Percentiles rank a stretch among this genome's conserved stretches.
Evolutionary conservation across 2,329 filamentous ascomycete species (phyloP).

Genomic region (Fusarium foetens): DNA sequence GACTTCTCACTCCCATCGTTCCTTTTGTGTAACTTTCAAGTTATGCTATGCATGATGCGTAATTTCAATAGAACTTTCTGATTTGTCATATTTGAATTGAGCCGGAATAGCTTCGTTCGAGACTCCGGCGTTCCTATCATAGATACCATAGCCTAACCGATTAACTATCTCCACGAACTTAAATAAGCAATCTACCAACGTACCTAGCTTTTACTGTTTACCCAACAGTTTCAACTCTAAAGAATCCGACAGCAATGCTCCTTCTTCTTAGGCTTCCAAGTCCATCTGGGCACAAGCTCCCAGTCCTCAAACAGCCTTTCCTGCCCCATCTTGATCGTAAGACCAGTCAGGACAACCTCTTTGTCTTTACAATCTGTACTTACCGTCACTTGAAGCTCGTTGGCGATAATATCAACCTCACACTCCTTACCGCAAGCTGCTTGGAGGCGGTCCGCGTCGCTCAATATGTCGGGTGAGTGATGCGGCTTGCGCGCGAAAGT

Average conservation of each 20-base stretch:
- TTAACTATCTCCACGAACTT: no score
- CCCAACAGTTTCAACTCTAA: no score
- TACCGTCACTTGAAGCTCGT: background rate
- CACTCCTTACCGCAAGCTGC: background rate
- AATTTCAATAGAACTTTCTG: no score
- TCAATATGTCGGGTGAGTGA: background rate
- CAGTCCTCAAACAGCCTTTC: background rate
- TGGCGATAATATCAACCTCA: background rate
- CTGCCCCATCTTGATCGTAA: background rate
- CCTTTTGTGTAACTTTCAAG: no score
- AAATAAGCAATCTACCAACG: no score
- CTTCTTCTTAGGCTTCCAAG: background rate
- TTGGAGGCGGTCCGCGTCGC: background rate
- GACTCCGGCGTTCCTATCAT: no score
- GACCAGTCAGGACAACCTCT: background rate
- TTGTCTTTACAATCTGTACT: background rate
- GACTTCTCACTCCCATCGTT: no score
- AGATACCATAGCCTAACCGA: no score
- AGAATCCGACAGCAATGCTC: background rate
- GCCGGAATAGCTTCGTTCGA: no score
- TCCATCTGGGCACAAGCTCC: background rate
- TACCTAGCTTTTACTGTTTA: no score
- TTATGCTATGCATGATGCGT: no score
- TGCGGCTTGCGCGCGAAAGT: background rate
- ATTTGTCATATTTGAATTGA: no score